Conservation (phyloP, 306 rosid genomes). For the Fragaria nilgerrensis region DNA sequence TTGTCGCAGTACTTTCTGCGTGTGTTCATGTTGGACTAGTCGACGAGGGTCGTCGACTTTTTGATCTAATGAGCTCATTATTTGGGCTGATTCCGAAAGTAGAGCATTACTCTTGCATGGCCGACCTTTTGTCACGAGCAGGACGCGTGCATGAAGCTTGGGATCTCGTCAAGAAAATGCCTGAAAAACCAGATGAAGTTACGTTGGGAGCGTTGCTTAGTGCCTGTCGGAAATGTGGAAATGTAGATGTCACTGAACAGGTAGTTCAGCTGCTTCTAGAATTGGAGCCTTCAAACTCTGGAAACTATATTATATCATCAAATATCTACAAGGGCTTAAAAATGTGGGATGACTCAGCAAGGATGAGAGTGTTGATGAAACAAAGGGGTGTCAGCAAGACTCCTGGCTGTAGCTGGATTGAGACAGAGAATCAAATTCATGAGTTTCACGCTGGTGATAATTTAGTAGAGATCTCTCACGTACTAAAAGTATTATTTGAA, state of each 20-base stretch:
- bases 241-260: conserved; percentile 61
- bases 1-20: conserved; percentile 87
- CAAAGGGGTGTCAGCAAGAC: conserved; percentile 77
- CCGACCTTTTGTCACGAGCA: conserved; percentile 84
- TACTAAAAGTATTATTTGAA: conserved; percentile 51
- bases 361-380: conserved; percentile 83
- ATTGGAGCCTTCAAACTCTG: conserved; percentile 87
- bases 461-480: conserved; percentile 33
- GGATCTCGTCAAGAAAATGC: conserved; percentile 79
- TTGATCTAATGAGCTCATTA: conserved; percentile 62
- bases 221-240: conserved; percentile 70
- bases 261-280: conserved; percentile 65
- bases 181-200: conserved; percentile 82
- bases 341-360: conserved; percentile 87
- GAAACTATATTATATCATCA: conserved; percentile 81
- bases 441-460: conserved; percentile 85
- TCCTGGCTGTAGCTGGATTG: conserved; percentile 99
- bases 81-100: conserved; percentile 74
- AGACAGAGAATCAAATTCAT: conserved; percentile 53
- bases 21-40: conserved; percentile 89
- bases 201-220: conserved; percentile 80
- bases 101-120: conserved; percentile 96
- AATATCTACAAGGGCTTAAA: conserved; percentile 64
- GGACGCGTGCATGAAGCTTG: conserved; percentile 81
- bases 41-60: conserved; percentile 61